Base-by-base conservation (phyloP, 106 monocot genomes). In the Dendrobium nobile region DNA sequence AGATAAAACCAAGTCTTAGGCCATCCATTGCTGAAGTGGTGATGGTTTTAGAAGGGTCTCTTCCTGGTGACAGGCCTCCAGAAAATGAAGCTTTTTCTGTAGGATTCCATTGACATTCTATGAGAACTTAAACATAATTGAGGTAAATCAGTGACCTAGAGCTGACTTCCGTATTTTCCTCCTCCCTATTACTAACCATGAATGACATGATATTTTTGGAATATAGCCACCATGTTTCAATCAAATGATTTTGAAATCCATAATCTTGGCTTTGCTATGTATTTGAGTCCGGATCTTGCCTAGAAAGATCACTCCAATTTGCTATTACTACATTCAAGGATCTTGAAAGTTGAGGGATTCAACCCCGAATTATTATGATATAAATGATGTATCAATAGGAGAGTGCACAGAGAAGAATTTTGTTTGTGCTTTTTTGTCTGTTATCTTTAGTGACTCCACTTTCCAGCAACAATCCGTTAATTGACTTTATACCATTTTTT, bases 41-140 rank as follows among this genome's bases (percentile, higher is more conserved):
- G 16, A 84, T 54, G 81, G 82, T 87, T 47, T 76, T 87, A 59
- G 87, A 87, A 82, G 87, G 84, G 19, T 75, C 84, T 42, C 82
- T 37, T 87, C 87, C 27, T 43, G 84, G 58, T n/a, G 87, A 84
- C 41, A 84, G 84, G 87, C 84, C 87, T 79, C 87, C 87, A 82
- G 65, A 16, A 75, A 78, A 20, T 75, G 37, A 68, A 75, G 59
- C 82, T 79, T 83, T 16, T 20, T 7, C 10, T 47, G 37, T 79
- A 26, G 77, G 20, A n/a, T 42, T 40, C 55, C 51, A 78, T 78
- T 55, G 17, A 72, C 55, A 28, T 42, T 51, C 48, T 37, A 51
- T 19, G 18, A 40, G 68, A 54, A 78, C 51, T 70, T 28, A 16
- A 27, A 75, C 11, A 70, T 68, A 80, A 37, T 54, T 41, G 75